Conservation (phyloP, 352 stramenopile genomes). For the Phytophthora melonis region DNA sequence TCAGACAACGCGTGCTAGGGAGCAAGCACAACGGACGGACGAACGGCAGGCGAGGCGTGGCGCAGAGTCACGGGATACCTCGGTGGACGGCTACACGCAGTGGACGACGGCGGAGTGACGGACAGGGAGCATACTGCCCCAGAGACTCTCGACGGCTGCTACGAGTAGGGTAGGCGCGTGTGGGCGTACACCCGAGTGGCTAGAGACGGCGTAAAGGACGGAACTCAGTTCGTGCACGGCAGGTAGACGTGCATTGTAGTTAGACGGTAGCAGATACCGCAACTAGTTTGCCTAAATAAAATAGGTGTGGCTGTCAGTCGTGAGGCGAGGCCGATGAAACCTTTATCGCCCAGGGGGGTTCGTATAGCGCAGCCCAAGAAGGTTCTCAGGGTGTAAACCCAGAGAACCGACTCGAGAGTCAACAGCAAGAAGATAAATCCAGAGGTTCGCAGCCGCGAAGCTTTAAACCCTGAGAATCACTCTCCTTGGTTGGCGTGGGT, state of each 20-base stretch:
- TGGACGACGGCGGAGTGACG: background rate
- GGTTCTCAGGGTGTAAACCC: too few relatives aligned
- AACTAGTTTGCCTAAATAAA: background rate
- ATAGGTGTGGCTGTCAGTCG: background rate
- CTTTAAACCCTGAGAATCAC: too few relatives aligned
- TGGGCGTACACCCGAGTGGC: slow-evolving; percentile 4
- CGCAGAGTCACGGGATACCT: background rate
- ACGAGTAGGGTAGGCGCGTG: slow-evolving; percentile 3
- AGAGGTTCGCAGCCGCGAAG: too few relatives aligned
- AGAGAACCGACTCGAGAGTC: too few relatives aligned
- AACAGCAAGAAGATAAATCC: too few relatives aligned
- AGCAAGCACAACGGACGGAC: too few relatives aligned
- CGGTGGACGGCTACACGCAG: background rate
- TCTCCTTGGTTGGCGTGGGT: too few relatives aligned
- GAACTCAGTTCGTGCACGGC: background rate
- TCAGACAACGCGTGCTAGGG: too few relatives aligned
- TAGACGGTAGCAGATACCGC: background rate
- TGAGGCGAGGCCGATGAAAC: too few relatives aligned
- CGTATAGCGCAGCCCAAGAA: too few relatives aligned
- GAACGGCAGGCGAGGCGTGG: too few relatives aligned
- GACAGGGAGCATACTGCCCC: background rate
- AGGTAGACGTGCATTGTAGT: background rate
- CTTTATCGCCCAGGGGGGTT: too few relatives aligned
- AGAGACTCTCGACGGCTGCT: background rate
- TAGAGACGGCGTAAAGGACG: background rate